Base-by-base conservation (phyloP, 805 yeast genomes). In the Diddensiella caesifluorescens region DNA sequence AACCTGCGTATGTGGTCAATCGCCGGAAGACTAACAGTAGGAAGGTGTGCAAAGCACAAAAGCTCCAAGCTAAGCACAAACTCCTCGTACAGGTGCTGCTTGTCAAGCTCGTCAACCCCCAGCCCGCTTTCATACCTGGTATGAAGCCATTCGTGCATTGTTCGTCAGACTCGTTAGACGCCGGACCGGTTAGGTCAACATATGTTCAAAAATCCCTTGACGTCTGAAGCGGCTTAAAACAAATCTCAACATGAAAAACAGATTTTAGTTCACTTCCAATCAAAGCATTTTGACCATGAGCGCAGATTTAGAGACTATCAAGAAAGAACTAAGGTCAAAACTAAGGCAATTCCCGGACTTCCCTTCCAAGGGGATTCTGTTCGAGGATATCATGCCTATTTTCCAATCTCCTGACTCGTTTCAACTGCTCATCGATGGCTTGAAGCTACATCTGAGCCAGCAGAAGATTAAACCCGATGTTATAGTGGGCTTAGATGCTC, bases 371-470 rank as follows among this genome's bases (percentile, higher is more conserved):
- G 99, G 99, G 9, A 77, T 92, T 50, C 69, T 92, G 27, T 92
- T 92, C 57, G 97, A 92, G 69, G 99, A 92, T 65, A 90, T 92
- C 62, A 72, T 92, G 59, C 99, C 99, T 37, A 83, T 92, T 51
- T 92, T 92, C 74, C 75, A 83, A 62, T 69, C 75, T 52, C 95
- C 98, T 39, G 71, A 68, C 35, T 68, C 84, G 43, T 92, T 92
- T 74, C 80, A 82, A 59, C 81, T 83, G 59, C 71, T 92, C 44
- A 69, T 92, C 35, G 77, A 74, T 51, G 95, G 95, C 13, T 83
- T 90, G 69, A 77, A 81, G 64, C 58, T 76, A 42, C 94, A 87
- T 59, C 60, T 92, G 45, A 77, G 79, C 45, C 69, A 68, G 49
- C 61, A 67, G 20, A 70, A 69, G 46, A 69, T 70, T 48, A 75